Percentiles rank a stretch among this genome's conserved stretches.
Evolutionary conservation across 768 basidiomycete genomes (phyloP).

Genomic region (Hypsizygus marmoreus): DNA sequence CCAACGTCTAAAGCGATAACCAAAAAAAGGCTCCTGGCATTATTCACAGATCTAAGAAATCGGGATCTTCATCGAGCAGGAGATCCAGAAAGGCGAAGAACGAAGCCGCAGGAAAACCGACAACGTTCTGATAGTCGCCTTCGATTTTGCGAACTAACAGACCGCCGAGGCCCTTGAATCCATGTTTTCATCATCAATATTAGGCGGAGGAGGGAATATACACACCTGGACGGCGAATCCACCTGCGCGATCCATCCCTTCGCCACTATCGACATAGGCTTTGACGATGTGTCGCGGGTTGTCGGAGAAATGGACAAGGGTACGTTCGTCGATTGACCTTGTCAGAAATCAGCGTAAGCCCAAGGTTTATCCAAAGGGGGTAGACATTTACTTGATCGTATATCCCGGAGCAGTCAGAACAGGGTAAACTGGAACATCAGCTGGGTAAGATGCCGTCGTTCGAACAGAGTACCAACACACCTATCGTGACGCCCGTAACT

Average conservation of each 20-base stretch:
- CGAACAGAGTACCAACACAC: conserved; percentile 17
- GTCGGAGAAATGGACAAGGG: conserved; percentile 76
- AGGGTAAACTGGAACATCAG: conserved; percentile 59
- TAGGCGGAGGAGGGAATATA: not conserved
- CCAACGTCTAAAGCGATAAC: too few relatives aligned
- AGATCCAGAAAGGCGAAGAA: conserved; percentile 76
- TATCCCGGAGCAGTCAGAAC: conserved; percentile 78
- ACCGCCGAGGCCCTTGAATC: conserved; percentile 72
- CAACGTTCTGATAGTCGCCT: conserved; percentile 88
- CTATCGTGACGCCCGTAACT: conserved; percentile 88
- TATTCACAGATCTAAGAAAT: conserved; percentile 61
- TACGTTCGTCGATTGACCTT: conserved; percentile 83
- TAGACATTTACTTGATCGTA: conserved; percentile 53
- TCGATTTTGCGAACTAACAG: conserved; percentile 83
- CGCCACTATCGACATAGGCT: conserved; percentile 84
- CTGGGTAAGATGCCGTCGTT: conserved; percentile 1
- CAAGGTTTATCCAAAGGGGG: conserved; percentile 3
- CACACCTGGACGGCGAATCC: conserved; percentile 92
- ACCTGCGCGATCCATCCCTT: conserved; percentile 87
- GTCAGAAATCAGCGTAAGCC: not conserved
- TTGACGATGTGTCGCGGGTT: conserved; percentile 57
- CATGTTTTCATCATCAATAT: not conserved
- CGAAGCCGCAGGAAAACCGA: conserved; percentile 88
- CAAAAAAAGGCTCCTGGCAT: too few relatives aligned
- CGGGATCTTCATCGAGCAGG: conserved; percentile 73